Percentiles rank a stretch among this genome's conserved stretches.
Conservation (phyloP, 495 filamentous ascomycete species). For the Opeltia flavorubescens region DNA sequence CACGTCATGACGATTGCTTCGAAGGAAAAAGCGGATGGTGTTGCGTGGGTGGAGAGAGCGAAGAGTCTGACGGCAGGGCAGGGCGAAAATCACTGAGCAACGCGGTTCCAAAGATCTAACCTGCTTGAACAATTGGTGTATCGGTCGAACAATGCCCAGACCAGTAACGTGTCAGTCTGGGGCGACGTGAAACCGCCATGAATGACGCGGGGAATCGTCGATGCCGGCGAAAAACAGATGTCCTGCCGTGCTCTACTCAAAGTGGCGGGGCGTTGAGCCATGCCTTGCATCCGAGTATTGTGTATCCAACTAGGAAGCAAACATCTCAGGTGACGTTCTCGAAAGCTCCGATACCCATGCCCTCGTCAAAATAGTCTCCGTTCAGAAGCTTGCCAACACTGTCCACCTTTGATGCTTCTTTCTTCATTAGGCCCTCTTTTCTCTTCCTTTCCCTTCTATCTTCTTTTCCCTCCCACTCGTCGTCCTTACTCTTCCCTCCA, state of each 20-base stretch:
- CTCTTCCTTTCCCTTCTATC: slow-evolving; percentile 44
- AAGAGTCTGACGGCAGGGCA: slow-evolving; percentile 19
- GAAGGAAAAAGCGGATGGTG: slow-evolving; percentile 28
- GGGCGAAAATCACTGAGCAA: slow-evolving; percentile 1
- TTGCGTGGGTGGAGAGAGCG: slow-evolving; percentile 34
- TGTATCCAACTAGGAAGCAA: too few relatives aligned
- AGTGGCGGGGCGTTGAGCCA: too few relatives aligned
- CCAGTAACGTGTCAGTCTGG: background rate
- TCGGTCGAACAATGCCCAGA: background rate
- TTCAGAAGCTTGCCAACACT: background rate
- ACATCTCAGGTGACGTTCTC: background rate
- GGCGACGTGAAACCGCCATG: background rate
- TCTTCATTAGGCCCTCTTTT: slow-evolving; percentile 41
- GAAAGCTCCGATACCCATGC: background rate
- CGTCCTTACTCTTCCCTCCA: slow-evolving; percentile 14
- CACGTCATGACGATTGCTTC: slow-evolving; percentile 22
- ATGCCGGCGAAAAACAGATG: too few relatives aligned
- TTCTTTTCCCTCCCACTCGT: slow-evolving; percentile 44
- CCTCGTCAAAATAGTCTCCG: background rate
- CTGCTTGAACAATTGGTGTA: background rate
- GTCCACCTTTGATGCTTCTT: background rate
- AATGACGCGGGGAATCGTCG: background rate
- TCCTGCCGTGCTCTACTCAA: too few relatives aligned
- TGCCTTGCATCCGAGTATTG: too few relatives aligned
- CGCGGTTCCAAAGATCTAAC: too few relatives aligned